phyloP scores from a whole-genome alignment of 441 rosid species.

The Eruca vesicaria region DNA sequence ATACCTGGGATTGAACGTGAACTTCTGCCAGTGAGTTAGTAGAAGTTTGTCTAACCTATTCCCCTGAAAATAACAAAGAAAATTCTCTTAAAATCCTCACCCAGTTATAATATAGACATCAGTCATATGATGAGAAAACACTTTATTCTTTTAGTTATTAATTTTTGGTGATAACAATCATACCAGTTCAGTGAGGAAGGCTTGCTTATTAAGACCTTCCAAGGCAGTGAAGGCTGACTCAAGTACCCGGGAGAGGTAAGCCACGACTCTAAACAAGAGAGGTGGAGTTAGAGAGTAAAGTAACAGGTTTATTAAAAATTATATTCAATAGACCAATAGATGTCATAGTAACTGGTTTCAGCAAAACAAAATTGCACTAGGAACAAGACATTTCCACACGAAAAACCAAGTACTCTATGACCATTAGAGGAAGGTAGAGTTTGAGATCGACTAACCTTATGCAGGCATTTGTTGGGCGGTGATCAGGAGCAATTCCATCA shows the following conservation, averaged over 20 bases:
- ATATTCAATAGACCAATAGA: background rate
- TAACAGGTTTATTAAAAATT: background rate
- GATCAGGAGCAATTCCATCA: background rate
- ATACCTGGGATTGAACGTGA: conserved; percentile 28
- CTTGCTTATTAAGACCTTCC: conserved; percentile 99
- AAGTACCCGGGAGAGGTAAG: conserved; percentile 96
- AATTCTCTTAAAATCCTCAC: background rate
- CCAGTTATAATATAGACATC: background rate
- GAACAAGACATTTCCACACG: too few species aligned
- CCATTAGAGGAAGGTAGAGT: background rate
- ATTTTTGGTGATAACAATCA: conserved; percentile 18
- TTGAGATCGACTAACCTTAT: conserved; percentile 28
- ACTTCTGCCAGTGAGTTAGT: conserved; percentile 91
- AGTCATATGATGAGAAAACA: background rate
- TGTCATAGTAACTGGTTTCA: background rate
- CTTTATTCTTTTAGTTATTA: background rate
- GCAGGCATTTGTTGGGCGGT: conserved; percentile 99
- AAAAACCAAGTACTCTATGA: conserved; percentile 1
- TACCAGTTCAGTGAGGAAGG: conserved; percentile 97
- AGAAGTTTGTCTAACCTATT: conserved; percentile 83
- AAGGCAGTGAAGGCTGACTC: conserved; percentile 95
- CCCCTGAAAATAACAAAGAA: conserved; percentile 54
- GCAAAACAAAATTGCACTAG: background rate
- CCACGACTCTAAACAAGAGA: conserved; percentile 72
- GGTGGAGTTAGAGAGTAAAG: conserved; percentile 13